Conservation (phyloP, 768 basidiomycete species). For the Sutorius australiensis region DNA sequence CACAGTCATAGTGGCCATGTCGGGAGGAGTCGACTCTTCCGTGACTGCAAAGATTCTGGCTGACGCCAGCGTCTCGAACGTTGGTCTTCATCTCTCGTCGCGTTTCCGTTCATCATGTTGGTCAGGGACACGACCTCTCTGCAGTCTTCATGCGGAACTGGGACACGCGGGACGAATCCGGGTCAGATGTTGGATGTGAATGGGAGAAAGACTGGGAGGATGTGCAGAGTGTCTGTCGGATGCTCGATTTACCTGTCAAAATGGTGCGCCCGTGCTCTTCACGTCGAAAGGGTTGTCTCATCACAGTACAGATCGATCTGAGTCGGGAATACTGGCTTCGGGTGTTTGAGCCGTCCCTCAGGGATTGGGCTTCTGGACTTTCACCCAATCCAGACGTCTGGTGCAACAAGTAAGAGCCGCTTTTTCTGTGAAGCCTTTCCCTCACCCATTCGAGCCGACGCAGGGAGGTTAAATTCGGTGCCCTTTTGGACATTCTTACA, state of each 20-base stretch:
- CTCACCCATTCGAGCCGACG: background rate
- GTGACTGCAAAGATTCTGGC: slow-evolving; percentile 77
- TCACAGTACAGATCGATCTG: slow-evolving; percentile 65
- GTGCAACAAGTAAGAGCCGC: slow-evolving; percentile 68
- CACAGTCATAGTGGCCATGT: slow-evolving; percentile 88
- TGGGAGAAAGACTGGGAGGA: slow-evolving; percentile 97
- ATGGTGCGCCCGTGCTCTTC: slow-evolving; percentile 44
- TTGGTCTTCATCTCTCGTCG: slow-evolving; percentile 23
- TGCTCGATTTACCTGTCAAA: slow-evolving; percentile 67
- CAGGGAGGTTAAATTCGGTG: slow-evolving; percentile 91
- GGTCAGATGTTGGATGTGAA: slow-evolving; percentile 79
- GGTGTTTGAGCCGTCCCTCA: slow-evolving; percentile 85
- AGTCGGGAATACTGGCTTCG: slow-evolving; percentile 86
- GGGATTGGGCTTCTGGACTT: slow-evolving; percentile 68
- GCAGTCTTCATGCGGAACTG: slow-evolving; percentile 97
- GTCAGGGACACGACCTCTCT: slow-evolving; percentile 74
- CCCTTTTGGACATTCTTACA: slow-evolving; percentile 63
- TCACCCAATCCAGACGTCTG: slow-evolving; percentile 93
- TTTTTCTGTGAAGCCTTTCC: background rate
- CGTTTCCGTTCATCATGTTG: background rate
- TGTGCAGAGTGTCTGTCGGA: slow-evolving; percentile 74
- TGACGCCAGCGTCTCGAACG: slow-evolving; percentile 41
- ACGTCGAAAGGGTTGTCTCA: slow-evolving; percentile 2
- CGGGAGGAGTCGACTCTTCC: slow-evolving; percentile 93
- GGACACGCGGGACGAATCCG: slow-evolving; percentile 82